Percentiles rank a stretch among this genome's conserved stretches.
Conservation (phyloP, 2,329 filamentous ascomycete species). For the Seiridium unicorne region DNA sequence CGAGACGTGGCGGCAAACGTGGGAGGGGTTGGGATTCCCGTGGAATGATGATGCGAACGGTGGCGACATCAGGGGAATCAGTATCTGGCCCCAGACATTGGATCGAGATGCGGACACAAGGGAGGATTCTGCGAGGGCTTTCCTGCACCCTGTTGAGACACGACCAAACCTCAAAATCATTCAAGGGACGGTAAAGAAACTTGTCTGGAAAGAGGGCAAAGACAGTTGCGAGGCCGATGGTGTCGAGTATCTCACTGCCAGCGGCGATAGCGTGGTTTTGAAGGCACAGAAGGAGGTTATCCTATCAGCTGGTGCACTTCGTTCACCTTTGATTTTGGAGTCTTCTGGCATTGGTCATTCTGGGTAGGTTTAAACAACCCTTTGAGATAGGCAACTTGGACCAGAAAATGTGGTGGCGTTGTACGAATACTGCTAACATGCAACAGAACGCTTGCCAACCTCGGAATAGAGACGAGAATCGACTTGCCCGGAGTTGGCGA, state of each 20-base stretch:
- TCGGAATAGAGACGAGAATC: slow-evolving; percentile 41
- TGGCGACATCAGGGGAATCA: slow-evolving; percentile 36
- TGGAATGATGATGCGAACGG: slow-evolving; percentile 36
- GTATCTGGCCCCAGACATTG: slow-evolving; percentile 36
- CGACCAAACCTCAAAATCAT: slow-evolving; percentile 37
- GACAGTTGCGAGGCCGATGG: slow-evolving; percentile 18
- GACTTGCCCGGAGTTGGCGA: slow-evolving; percentile 51
- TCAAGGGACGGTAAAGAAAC: slow-evolving; percentile 32
- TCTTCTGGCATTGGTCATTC: slow-evolving; percentile 50
- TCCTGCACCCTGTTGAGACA: slow-evolving; percentile 34
- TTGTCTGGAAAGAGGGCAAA: slow-evolving; percentile 24
- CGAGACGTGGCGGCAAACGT: slow-evolving; percentile 26
- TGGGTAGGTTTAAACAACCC: slow-evolving; percentile 17
- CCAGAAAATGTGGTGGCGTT: too few species aligned
- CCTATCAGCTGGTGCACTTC: slow-evolving; percentile 45
- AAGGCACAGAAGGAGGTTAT: slow-evolving; percentile 45
- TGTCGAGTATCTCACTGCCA: slow-evolving; percentile 33
- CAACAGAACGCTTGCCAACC: slow-evolving; percentile 34
- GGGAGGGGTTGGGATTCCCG: slow-evolving; percentile 28
- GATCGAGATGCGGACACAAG: slow-evolving; percentile 34
- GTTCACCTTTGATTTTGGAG: slow-evolving; percentile 51
- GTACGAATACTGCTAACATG: not conserved
- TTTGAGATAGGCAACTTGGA: not conserved
- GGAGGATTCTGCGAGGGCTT: slow-evolving; percentile 40
- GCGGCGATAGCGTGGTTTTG: slow-evolving; percentile 32